Evolutionary conservation across 495 filamentous ascomycete species (phyloP).

Genomic region (Penicillium angulare): DNA sequence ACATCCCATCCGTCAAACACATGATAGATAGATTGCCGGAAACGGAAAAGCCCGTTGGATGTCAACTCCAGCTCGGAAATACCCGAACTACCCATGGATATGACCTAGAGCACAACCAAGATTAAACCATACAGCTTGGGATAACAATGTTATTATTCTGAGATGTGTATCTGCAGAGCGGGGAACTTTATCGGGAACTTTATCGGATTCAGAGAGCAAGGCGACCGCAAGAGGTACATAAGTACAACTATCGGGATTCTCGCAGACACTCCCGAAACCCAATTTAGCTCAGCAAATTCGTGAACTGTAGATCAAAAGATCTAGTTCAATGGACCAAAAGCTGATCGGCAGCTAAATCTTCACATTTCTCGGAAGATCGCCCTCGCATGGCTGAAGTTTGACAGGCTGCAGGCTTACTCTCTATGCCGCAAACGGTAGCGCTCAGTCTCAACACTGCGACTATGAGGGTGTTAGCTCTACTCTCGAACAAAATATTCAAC

Average conservation of each 20-base stretch:
- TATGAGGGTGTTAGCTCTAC: no score
- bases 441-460: not conserved
- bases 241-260: no score
- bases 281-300: no score
- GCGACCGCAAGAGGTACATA: no score
- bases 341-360: not conserved
- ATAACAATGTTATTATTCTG: not conserved
- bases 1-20: no score
- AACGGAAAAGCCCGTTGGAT: not conserved
- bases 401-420: not conserved
- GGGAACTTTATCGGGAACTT: no score
- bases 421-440: slow-evolving; percentile 13
- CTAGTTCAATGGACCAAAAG: not conserved
- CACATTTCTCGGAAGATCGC: slow-evolving; percentile 5
- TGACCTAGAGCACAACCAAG: not conserved
- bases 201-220: no score
- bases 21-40: no score
- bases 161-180: not conserved
- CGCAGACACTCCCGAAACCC: no score
- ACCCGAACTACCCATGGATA: slow-evolving; percentile 5
- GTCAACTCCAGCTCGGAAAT: slow-evolving; percentile 2
- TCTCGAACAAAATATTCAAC: not conserved
- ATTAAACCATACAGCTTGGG: no score
- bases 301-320: not conserved
- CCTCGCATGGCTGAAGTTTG: slow-evolving; percentile 8